Conservation (phyloP, 768 basidiomycete genomes). For the Tricholoma hemisulphureum region DNA sequence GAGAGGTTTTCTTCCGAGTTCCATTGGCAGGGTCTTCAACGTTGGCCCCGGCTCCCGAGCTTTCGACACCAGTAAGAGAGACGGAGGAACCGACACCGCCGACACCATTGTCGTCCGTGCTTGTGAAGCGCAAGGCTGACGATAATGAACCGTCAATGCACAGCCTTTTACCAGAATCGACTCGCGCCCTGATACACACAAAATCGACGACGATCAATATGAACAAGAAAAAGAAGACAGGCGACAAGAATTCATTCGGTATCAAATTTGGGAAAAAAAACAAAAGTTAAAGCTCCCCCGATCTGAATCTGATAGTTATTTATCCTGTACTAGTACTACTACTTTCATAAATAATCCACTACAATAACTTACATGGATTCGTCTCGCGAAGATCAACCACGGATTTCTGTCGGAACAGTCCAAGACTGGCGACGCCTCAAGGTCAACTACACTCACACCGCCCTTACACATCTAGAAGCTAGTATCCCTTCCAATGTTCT, state of each 20-base stretch:
- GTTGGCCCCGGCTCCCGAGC: constrained; percentile 13
- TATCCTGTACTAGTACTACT: constrained; percentile 7
- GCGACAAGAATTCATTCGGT: constrained; percentile 62
- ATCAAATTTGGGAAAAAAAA: constrained; percentile 71
- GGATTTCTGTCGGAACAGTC: constrained; percentile 64
- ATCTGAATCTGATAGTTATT: not conserved
- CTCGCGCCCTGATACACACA: constrained; percentile 54
- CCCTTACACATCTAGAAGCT: constrained; percentile 45
- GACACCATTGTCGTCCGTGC: constrained; percentile 39
- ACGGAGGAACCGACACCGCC: constrained; percentile 7
- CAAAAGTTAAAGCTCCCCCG: constrained; percentile 16
- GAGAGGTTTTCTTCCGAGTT: constrained; percentile 82
- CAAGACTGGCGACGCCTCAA: constrained; percentile 67
- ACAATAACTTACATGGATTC: constrained; percentile 29
- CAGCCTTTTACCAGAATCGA: constrained; percentile 64
- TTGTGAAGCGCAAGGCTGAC: constrained; percentile 86
- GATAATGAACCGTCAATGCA: constrained; percentile 71
- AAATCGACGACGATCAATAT: constrained; percentile 42
- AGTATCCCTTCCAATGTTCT: constrained; percentile 41
- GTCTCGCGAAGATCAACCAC: constrained; percentile 40
- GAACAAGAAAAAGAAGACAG: constrained; percentile 62
- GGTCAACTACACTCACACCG: constrained; percentile 47
- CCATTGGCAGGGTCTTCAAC: constrained; percentile 37
- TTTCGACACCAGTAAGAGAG: constrained; percentile 15
- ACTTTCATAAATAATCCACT: not conserved